A percentile compares a stretch with the other conserved stretches of the same genome.
These are phyloP conservation scores for Neurospora sp. DNA, from an alignment of 495 filamentous ascomycete genomes.

Conservation along the genomic window DNA sequence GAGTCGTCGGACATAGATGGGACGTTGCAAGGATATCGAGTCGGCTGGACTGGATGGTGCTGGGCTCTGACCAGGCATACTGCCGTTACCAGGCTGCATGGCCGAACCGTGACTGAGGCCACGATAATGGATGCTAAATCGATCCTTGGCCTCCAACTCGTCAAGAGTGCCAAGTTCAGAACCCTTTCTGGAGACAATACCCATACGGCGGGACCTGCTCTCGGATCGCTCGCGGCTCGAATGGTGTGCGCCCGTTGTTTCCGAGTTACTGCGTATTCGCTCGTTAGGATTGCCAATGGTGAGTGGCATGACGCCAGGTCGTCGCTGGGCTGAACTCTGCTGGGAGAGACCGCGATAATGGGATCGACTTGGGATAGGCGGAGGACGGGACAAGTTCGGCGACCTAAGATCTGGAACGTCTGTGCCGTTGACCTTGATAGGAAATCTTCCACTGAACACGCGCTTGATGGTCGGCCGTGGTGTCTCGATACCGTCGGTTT, in stretches of 20 bases:
- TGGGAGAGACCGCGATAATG: constrained; percentile 73
- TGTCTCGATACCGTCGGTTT: constrained; percentile 59
- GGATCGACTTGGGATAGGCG: constrained; percentile 63
- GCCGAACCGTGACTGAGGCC: constrained; percentile 74
- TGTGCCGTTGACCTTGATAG: constrained; percentile 61
- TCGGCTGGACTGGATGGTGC: constrained; percentile 51
- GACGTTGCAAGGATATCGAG: constrained; percentile 35
- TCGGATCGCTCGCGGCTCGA: constrained; percentile 38
- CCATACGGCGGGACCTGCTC: constrained; percentile 63
- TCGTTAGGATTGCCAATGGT: constrained; percentile 62
- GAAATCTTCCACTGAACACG: constrained; percentile 68
- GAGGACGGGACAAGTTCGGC: constrained; percentile 53
- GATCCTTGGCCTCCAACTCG: constrained; percentile 55
- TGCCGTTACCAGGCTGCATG: constrained; percentile 42
- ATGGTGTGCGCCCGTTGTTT: constrained; percentile 52
- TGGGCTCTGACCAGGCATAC: constrained; percentile 30
- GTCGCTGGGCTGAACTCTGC: constrained; percentile 50
- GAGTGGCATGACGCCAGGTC: constrained; percentile 61
- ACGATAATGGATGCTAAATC: constrained; percentile 63
- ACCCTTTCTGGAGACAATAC: constrained; percentile 66
- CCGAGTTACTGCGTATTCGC: constrained; percentile 80
- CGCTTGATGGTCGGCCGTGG: constrained; percentile 63
- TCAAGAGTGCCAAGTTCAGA: constrained; percentile 66
- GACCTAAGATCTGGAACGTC: constrained; percentile 50
- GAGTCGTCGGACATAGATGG: constrained; percentile 59